Evolutionary conservation across 768 basidiomycete species (phyloP), one percentile per base, ranked within the genome.

Genomic region (Russula foetens): DNA sequence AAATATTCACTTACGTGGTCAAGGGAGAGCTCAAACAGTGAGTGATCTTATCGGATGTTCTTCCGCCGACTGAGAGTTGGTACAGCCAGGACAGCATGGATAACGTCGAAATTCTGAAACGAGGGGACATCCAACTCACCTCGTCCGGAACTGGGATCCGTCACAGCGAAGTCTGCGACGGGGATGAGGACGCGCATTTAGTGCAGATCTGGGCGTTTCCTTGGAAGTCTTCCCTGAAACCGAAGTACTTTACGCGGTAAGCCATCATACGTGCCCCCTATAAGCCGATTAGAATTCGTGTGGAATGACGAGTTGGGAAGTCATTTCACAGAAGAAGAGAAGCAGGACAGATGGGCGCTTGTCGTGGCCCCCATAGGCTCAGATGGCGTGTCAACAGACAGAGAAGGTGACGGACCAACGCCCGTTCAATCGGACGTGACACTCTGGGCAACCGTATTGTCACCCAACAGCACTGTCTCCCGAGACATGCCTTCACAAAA

Each of bases 1-100:
- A 97, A 68, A 98, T 97, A 63, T 97, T 94, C 75, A 87, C 86
- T 1, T 96, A 97, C 69, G 76, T 95, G 57, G 83, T 96, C 41
- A 71, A 75, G 21, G 92, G 92, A 4, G 79, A 86, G 67, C 78
- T 93, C 33, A 86, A 92, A 70, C 92, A 94, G 90, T 91, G 69
- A 66, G 84, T 74, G 28, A 23, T 21, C 52, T 17, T 23, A 6
- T 15, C 38, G 3, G 35, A 4, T 35, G 7, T 44, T 47, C 29
- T 26, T 4, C 5, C 6, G 38, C 49, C 17, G 28, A 7, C 33
- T 24, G 9, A 17, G 58, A 46, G 17, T 38, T 28, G 58, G 57
- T 11, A 11, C 60, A 92, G 93, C 75, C 81, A 87, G 72, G 96
- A 98, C 73, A 90, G 86, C 6, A 90, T 97, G 88, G 86, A 87